Evolutionary conservation across 2,329 filamentous ascomycete genomes (phyloP).

Genomic region (Thyridium curvatum): DNA sequence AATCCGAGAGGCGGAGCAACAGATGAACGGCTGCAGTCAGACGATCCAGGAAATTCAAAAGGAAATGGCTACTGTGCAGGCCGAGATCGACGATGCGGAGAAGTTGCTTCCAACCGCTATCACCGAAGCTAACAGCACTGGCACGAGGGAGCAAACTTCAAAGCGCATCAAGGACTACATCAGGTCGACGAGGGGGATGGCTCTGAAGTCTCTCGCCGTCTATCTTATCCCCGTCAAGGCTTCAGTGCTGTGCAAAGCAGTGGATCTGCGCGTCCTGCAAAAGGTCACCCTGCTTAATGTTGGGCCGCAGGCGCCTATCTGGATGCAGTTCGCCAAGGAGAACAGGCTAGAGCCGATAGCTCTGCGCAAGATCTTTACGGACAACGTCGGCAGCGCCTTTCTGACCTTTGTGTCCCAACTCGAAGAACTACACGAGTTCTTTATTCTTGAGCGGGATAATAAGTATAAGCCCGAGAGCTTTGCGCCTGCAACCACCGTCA

Average conservation of each 20-base stretch:
- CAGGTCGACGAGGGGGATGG: conserved; percentile 50
- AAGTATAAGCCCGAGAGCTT: conserved; percentile 49
- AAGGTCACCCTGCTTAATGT: conserved; percentile 57
- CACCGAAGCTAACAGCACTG: conserved; percentile 3
- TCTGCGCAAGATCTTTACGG: conserved; percentile 54
- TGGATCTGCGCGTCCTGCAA: conserved; percentile 51
- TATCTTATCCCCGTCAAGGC: conserved; percentile 55
- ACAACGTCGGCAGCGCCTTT: conserved; percentile 52
- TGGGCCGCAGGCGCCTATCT: conserved; percentile 54
- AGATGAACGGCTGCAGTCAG: conserved; percentile 20
- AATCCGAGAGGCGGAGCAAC: conserved; percentile 18
- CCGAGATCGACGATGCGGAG: conserved; percentile 27
- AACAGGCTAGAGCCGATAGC: conserved; percentile 44
- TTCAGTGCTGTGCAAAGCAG: conserved; percentile 45
- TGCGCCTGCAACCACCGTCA: conserved; percentile 40
- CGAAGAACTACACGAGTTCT: conserved; percentile 49
- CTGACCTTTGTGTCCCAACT: conserved; percentile 47
- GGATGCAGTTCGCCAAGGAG: conserved; percentile 48
- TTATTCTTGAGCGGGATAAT: conserved; percentile 47
- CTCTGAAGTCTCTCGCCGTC: conserved; percentile 47
- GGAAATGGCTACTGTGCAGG: conserved; percentile 26
- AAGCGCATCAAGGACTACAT: conserved; percentile 43
- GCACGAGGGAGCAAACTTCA: conserved; percentile 12
- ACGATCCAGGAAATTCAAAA: conserved; percentile 24
- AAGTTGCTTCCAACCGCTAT: conserved; percentile 10